Percentiles rank a stretch among this genome's conserved stretches.
phyloP scores from a whole-genome alignment of 306 rosid species.

The Begonia masoniana region DNA sequence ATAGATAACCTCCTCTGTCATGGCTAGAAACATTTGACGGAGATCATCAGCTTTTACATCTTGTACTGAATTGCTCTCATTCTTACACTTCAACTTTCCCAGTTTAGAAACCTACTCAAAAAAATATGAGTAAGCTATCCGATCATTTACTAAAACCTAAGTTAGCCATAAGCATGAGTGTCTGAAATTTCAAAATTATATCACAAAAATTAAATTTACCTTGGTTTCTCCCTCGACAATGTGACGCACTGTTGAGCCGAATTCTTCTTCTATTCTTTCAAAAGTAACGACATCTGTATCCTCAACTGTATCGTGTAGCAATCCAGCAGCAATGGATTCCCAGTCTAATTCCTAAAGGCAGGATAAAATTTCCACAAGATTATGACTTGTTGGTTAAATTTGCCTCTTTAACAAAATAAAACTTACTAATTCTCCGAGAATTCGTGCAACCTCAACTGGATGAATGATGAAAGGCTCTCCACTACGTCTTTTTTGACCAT shows the following conservation, averaged over 20 bases:
- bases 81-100: conserved; percentile 86
- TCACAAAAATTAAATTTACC: conserved; percentile 29
- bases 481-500: conserved; percentile 97
- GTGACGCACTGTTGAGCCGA: conserved; percentile 75
- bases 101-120: conserved; percentile 75
- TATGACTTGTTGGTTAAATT: no score
- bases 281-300: conserved; percentile 85
- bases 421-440: conserved; percentile 92
- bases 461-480: conserved; percentile 99
- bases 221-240: conserved; percentile 99
- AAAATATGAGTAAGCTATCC: conserved; percentile 14
- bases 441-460: conserved; percentile 99
- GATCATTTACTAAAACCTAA: no score
- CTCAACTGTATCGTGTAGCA: conserved; percentile 95
- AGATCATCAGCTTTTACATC: conserved; percentile 98
- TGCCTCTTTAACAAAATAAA: background rate
- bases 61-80: conserved; percentile 61
- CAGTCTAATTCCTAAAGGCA: conserved; percentile 77
- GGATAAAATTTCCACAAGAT: no score
- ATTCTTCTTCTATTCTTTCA: conserved; percentile 87
- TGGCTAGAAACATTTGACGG: conserved; percentile 95
- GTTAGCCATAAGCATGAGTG: no score
- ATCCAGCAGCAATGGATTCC: conserved; percentile 96
- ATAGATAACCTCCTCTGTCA: conserved; percentile 87
- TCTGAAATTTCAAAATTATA: background rate